These are phyloP conservation scores for Triticum monococcum DNA, from an alignment of 176 grass and related monocot genomes.

Conservation along the genomic window DNA sequence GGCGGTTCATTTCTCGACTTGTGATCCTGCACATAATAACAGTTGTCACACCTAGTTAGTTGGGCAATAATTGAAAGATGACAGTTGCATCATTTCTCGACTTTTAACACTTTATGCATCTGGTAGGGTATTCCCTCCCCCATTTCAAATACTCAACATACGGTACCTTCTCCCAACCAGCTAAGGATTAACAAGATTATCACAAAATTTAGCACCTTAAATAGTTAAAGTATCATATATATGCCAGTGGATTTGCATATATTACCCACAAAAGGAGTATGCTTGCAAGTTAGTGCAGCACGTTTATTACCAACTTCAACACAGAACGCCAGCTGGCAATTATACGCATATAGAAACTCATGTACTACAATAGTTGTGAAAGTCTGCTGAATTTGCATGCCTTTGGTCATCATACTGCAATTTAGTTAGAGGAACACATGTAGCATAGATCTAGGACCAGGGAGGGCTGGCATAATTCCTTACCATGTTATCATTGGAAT, in stretches of 20 bases:
- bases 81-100: background rate
- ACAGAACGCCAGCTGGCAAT: background rate
- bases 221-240: constrained; percentile 3
- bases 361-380: background rate
- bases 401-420: background rate
- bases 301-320: constrained; percentile 4
- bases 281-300: constrained; percentile 18
- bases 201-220: constrained; percentile 16
- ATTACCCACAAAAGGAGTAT: background rate
- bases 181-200: constrained; percentile 5
- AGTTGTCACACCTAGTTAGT: constrained; percentile 12
- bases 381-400: background rate
- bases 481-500: constrained; percentile 41
- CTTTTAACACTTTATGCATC: background rate
- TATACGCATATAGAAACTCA: background rate
- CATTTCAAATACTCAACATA: constrained; percentile 18
- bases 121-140: background rate
- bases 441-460: constrained; percentile 10
- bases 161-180: background rate
- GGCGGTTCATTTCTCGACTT: constrained; percentile 44
- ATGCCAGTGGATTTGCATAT: background rate
- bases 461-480: constrained; percentile 17
- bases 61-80: constrained; percentile 13
- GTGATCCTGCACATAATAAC: constrained; percentile 49
- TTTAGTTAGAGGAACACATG: constrained; percentile 18